A percentile compares a stretch with the other conserved stretches of the same genome.
phyloP scores from a whole-genome alignment of 345 rosid species.

The Salix purpurea region DNA sequence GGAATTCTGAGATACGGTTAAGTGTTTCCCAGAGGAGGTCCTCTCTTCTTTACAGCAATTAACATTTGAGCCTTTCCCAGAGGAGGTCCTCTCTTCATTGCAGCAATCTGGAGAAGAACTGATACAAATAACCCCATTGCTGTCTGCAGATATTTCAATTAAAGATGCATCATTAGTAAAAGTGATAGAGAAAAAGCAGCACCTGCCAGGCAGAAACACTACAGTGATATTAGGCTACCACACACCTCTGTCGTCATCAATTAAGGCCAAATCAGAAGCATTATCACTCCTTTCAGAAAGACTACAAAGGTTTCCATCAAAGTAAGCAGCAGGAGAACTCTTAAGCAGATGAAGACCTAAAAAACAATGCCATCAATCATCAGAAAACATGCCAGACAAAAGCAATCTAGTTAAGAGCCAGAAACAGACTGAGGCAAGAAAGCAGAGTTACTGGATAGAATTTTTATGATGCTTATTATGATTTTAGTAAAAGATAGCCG shows the following conservation, averaged over 20 bases:
- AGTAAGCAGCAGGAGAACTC: constrained; percentile 23
- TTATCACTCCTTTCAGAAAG: constrained; percentile 30
- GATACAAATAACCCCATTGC: constrained; percentile 37
- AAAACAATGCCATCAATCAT: constrained; percentile 23
- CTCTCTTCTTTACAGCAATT: constrained; percentile 14
- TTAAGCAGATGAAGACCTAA: constrained; percentile 49
- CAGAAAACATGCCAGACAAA: constrained; percentile 12
- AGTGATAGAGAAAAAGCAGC: not conserved
- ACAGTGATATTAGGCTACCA: constrained; percentile 11
- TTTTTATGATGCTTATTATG: constrained; percentile 55
- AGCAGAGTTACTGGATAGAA: constrained; percentile 60
- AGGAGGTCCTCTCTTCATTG: constrained; percentile 29
- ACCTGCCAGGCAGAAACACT: not conserved
- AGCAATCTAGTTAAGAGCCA: not conserved
- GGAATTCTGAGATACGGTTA: constrained; percentile 44
- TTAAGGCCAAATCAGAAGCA: constrained; percentile 37
- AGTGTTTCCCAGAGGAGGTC: constrained; percentile 35
- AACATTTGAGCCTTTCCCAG: constrained; percentile 35
- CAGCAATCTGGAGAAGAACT: constrained; percentile 43
- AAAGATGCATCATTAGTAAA: not conserved
- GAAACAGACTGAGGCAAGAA: constrained; percentile 1
- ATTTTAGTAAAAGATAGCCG: constrained; percentile 51
- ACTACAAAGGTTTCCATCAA: constrained; percentile 26
- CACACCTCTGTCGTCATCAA: constrained; percentile 50
- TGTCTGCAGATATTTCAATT: constrained; percentile 41